A percentile compares a stretch with the other conserved stretches of the same genome.
phyloP scores from a whole-genome alignment of 257 asterid genomes.

The Primulina eburnea region DNA sequence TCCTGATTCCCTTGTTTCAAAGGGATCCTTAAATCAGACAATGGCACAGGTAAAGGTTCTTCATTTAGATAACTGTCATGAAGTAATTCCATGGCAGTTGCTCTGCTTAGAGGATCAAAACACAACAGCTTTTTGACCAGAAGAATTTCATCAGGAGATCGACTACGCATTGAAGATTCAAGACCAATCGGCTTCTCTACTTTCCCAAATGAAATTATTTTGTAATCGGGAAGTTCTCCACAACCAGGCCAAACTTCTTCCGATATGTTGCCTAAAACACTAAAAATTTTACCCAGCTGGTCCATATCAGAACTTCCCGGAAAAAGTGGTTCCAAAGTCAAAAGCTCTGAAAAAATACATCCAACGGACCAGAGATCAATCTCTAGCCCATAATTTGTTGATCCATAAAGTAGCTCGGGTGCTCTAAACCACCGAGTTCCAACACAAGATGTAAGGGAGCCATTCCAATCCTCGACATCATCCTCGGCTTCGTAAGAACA shows the following conservation, averaged over 20 bases:
- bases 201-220: conserved; percentile 62
- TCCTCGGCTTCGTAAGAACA: conserved; percentile 59
- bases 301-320: conserved; percentile 91
- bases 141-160: conserved; percentile 61
- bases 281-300: conserved; percentile 68
- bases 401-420: conserved; percentile 92
- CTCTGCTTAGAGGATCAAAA: conserved; percentile 70
- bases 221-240: conserved; percentile 73
- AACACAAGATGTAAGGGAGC: conserved; percentile 82
- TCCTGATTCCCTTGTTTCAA: conserved; percentile 42
- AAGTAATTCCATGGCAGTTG: conserved; percentile 77
- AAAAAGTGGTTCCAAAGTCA: conserved; percentile 69
- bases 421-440: conserved; percentile 97
- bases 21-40: conserved; percentile 74
- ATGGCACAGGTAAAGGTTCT: conserved; percentile 68
- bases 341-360: conserved; percentile 83
- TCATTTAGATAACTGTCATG: conserved; percentile 74
- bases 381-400: conserved; percentile 78
- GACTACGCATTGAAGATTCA: conserved; percentile 54
- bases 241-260: conserved; percentile 90
- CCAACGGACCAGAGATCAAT: conserved; percentile 96
- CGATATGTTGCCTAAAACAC: conserved; percentile 64
- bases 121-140: conserved; percentile 58
- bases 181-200: conserved; percentile 68
- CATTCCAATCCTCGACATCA: conserved; percentile 48